Conservation (phyloP, 345 rosid species). For the Capsella bursapastoris region DNA sequence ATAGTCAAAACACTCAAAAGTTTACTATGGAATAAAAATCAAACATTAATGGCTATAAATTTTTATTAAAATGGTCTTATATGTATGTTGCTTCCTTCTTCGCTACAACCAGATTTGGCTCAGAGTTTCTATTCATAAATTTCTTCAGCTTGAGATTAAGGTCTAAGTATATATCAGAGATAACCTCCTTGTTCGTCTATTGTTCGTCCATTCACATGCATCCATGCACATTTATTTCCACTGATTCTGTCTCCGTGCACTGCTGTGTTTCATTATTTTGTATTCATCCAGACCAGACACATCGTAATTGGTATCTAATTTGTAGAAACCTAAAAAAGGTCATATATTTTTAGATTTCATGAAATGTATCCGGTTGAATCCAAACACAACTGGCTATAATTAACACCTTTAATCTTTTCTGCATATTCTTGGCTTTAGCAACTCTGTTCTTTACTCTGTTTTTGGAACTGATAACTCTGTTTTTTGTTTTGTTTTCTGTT, state of each 20-base stretch:
- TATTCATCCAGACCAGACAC: no score
- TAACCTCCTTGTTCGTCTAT: background rate
- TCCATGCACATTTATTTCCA: no score
- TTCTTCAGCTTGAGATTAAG: background rate
- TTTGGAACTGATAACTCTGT: background rate
- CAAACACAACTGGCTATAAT: background rate
- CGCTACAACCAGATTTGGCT: no score
- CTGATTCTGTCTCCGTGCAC: no score
- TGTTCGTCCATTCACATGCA: no score
- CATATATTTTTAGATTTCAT: no score
- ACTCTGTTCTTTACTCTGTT: conserved; percentile 3
- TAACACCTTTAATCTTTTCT: background rate
- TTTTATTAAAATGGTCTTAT: background rate
- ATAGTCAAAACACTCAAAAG: conserved; percentile 17
- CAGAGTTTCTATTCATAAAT: background rate
- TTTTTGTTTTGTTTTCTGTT: background rate
- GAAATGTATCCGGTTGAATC: no score
- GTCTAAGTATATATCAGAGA: background rate
- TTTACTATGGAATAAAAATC: background rate
- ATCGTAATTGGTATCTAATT: no score
- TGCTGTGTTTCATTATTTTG: no score
- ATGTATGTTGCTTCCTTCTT: background rate
- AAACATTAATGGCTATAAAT: no score
- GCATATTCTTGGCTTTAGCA: background rate
- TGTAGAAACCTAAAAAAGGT: no score